Evolutionary conservation across 164 flowering plant genomes (phyloP).

Genomic region (Santalum album): DNA sequence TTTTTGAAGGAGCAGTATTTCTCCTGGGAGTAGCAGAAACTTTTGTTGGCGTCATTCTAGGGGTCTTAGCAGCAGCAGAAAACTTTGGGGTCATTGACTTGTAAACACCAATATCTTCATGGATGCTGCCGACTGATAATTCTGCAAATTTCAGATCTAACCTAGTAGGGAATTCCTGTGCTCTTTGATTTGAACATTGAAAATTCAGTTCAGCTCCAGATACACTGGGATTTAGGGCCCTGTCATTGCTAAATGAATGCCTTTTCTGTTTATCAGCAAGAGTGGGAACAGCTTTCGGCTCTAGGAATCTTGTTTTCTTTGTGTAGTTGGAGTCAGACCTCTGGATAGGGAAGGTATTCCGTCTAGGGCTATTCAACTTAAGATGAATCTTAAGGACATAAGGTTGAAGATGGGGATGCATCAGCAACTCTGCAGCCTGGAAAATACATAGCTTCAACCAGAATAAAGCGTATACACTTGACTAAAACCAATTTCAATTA

Average conservation of each 20-base stretch:
- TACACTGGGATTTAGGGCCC: conserved; percentile 60
- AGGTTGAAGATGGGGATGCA: conserved; percentile 77
- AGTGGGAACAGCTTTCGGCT: conserved; percentile 29
- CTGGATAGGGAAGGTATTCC: conserved; percentile 30
- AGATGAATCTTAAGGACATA: conserved; percentile 60
- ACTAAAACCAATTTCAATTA: no score
- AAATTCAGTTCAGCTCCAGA: conserved; percentile 53
- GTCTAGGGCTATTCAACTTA: conserved; percentile 48
- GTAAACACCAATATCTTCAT: conserved; percentile 29
- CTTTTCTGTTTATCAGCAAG: conserved; percentile 30
- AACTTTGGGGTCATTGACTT: conserved; percentile 28
- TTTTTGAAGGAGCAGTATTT: conserved; percentile 38
- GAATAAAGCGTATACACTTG: not conserved
- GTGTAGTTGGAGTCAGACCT: conserved; percentile 33
- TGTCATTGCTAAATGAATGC: conserved; percentile 48
- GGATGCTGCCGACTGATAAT: conserved; percentile 33
- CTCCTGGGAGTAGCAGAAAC: conserved; percentile 49
- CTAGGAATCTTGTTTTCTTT: conserved; percentile 44
- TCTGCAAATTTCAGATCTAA: conserved; percentile 29
- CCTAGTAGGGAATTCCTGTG: conserved; percentile 23
- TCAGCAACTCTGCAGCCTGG: conserved; percentile 89
- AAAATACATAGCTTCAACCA: conserved; percentile 7
- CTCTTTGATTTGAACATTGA: conserved; percentile 31
- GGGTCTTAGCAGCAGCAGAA: conserved; percentile 30
- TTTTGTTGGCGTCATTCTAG: conserved; percentile 44